Evolutionary conservation across 345 rosid genomes (phyloP), one percentile per base, ranked within the genome.

Genomic region (Gynandropsis gynandra): DNA sequence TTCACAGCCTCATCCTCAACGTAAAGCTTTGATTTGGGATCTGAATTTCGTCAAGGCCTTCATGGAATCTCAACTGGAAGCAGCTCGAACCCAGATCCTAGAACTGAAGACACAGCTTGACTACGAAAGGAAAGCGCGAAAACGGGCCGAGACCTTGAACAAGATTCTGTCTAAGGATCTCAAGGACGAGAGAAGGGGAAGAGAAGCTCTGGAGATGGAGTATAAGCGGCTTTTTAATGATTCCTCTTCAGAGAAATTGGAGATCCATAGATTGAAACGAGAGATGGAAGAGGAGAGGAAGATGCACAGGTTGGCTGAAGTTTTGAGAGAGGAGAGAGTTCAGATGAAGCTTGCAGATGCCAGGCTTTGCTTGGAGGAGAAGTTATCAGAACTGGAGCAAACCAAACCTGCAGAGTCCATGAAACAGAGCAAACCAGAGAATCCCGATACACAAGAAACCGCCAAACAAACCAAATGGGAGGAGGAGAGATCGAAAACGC

Each of bases 341-440:
- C 96, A 80, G 52, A 86, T 90, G 95, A 90, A 86, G 74, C 71
- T 90, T 24, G 61, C 77, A 1, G 97, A 83, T 13, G 95, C 97
- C 4, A 81, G 74, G 79, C 65, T 80, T 61, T 42, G 78, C 37
- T 80, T 80, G 12, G 85, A 83, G 32, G 89, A 81, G 64, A 90
- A 76, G 77, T 11, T 90, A 59, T 58, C 58, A n/a, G 76, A 75
- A 55, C 47, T 81, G 56, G 74, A 71, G 63, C 68, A 59, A 42
- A 47, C 51, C 18, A 65, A 54, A 59, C 51, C 47, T 42, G 56
- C 48, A 31, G 19, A 12, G 33, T 35, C 38, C 29, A 33, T 46
- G 50, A 35, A n/a, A n/a, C n/a, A n/a, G n/a, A n/a, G n/a, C n/a
- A n/a, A n/a, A n/a, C n/a, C n/a, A n/a, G n/a, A n/a, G n/a, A n/a